Evolutionary conservation across 495 filamentous ascomycete species (phyloP).

Genomic region (Letharia columbiana): DNA sequence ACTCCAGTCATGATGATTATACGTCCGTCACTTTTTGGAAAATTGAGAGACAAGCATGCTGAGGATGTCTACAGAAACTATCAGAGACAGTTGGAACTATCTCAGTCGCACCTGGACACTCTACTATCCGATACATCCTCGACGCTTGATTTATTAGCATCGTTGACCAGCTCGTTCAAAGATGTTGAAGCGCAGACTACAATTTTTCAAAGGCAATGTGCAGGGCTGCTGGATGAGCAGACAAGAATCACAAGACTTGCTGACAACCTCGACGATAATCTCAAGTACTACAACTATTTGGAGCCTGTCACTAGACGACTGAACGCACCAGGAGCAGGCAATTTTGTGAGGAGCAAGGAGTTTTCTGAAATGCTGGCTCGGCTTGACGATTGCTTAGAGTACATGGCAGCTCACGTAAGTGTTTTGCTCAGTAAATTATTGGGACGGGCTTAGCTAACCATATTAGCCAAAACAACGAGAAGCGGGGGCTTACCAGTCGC

Average conservation of each 20-base stretch:
- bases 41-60: conserved; percentile 1
- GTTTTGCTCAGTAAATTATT: not conserved
- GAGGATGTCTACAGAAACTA: conserved; percentile 49
- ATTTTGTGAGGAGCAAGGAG: conserved; percentile 66
- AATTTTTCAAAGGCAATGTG: conserved; percentile 83
- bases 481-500: conserved; percentile 67
- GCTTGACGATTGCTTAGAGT: conserved; percentile 80
- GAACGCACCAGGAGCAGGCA: conserved; percentile 84
- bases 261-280: conserved; percentile 71
- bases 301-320: conserved; percentile 82
- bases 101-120: conserved; percentile 68
- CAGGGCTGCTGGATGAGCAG: conserved; percentile 73
- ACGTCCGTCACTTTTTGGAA: conserved; percentile 45
- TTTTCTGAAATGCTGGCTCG: conserved; percentile 80
- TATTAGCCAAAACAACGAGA: conserved; percentile 71
- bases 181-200: conserved; percentile 83
- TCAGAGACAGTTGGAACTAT: conserved; percentile 67
- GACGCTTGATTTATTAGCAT: conserved; percentile 63
- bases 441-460: conserved; percentile 18
- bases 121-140: conserved; percentile 67
- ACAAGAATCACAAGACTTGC: conserved; percentile 65
- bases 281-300: conserved; percentile 85
- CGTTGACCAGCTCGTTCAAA: conserved; percentile 72
- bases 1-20: conserved; percentile 79
- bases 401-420: conserved; percentile 76